Base-by-base conservation (phyloP, 108 stramenopile genomes). In the Fistulifera pelliculosa region DNA sequence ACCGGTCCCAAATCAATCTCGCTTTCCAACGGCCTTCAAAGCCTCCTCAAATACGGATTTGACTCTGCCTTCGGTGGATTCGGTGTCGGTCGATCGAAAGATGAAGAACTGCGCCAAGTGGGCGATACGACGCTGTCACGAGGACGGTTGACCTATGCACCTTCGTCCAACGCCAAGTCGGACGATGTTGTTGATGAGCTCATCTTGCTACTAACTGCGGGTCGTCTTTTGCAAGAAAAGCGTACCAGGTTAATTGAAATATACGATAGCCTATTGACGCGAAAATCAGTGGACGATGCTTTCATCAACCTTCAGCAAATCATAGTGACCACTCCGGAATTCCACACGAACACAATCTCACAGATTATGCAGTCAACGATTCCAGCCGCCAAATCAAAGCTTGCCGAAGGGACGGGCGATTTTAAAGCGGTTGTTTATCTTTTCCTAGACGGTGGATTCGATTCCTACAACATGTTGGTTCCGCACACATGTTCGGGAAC, bases 371-470 rank as follows among this genome's bases (percentile, higher is more conserved):
- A 35, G 3, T 35, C 31, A 3, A 35, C 3, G 53, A 64, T 17
- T 38, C 27, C 10, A 42, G 55, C 41, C 54, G 26, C 40, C 12
- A 38, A 26, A 25, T 47, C 41, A 17, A 48, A 31, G 6, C 19
- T 28, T 28, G 12, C 18, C 43, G 41, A 54, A 69, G 41, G 39
- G 70, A 65, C 41, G 16, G 62, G 68, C 35, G 60, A 71, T 3
- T 81, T 83, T 73, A 80, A 85, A 62, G 77, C 79, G 4, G 52
- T 90, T 31, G 64, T 83, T 17, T 71, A 75, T 54, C 44, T 81
- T 21, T 61, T 68, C 48, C 44, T 83, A 25, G 60, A 42, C 27
- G 80, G 80, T 5, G 85, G 80, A 1, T 47, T 58, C 5, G 85
- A 86, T 47, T 68, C 69, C 2, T 86, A 60, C 50, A 77, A 77